These are phyloP conservation scores for Vinca major DNA, from an alignment of 305 asterid genomes.

Conservation along the genomic window DNA sequence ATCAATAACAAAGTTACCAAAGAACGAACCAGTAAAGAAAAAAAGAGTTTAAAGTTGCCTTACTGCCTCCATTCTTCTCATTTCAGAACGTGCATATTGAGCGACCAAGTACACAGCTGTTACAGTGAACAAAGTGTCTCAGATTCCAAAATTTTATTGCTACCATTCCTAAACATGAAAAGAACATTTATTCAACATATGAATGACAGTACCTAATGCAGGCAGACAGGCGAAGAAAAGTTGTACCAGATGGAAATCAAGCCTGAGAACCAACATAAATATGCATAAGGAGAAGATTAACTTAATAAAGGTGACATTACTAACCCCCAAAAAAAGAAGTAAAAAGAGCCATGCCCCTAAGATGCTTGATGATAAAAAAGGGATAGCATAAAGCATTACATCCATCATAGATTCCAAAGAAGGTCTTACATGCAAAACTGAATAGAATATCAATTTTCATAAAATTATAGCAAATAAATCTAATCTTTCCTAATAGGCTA, in stretches of 20 bases:
- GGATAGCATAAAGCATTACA: not conserved
- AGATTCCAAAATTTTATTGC: slow-evolving; percentile 10
- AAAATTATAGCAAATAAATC: not conserved
- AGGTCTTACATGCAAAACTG: not conserved
- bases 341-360: not conserved
- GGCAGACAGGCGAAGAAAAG: slow-evolving; percentile 83
- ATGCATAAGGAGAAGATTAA: slow-evolving; percentile 4
- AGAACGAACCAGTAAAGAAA: not conserved
- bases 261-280: slow-evolving; percentile 37
- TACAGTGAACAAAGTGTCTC: slow-evolving; percentile 20
- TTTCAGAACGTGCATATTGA: slow-evolving; percentile 86
- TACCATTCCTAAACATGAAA: slow-evolving; percentile 7
- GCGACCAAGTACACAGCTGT: slow-evolving; percentile 96
- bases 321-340: not conserved
- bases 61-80: slow-evolving; percentile 93
- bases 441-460: not conserved
- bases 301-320: not conserved
- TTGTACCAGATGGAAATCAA: slow-evolving; percentile 91
- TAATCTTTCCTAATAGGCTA: not conserved
- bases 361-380: not conserved
- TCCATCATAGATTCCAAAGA: not conserved
- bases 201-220: slow-evolving; percentile 58
- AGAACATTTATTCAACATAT: slow-evolving; percentile 8
- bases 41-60: slow-evolving; percentile 14
- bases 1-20: slow-evolving; percentile 8